Conservation (phyloP, 2,329 filamentous ascomycete genomes). For the Colletotrichum sp. region DNA sequence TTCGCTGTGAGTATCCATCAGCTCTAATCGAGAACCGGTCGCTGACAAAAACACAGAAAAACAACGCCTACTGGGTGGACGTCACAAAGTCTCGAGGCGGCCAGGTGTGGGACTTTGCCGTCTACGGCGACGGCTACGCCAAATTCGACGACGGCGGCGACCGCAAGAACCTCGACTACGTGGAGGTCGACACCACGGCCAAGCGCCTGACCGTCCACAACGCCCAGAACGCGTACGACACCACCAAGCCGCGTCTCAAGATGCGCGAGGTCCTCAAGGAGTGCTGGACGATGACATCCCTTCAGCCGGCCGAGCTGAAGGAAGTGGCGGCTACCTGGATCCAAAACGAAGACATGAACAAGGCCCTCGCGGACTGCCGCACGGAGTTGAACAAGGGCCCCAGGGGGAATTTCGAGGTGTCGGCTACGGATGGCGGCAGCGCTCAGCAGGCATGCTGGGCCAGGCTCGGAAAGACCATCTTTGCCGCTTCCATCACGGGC, state of each 20-base stretch:
- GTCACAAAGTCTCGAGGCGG: background rate
- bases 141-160: background rate
- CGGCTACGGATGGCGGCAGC: background rate
- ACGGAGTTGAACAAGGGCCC: background rate
- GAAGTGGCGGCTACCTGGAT: background rate
- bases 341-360: background rate
- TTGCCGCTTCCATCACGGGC: background rate
- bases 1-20: background rate
- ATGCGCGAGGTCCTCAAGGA: background rate
- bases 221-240: background rate
- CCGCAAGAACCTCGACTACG: background rate
- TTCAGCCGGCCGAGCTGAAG: background rate
- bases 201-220: background rate
- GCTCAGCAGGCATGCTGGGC: background rate
- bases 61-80: background rate
- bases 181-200: background rate
- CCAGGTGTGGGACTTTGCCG: background rate
- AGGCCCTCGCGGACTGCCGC: background rate
- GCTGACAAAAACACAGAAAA: background rate
- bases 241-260: background rate
- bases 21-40: background rate
- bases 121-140: background rate
- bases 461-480: background rate
- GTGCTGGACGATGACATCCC: background rate
- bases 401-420: background rate